A percentile compares a stretch with the other conserved stretches of the same genome.
These are phyloP conservation scores for Venturia oleaginea DNA, from an alignment of 2,329 filamentous ascomycete genomes.

Conservation along the genomic window DNA sequence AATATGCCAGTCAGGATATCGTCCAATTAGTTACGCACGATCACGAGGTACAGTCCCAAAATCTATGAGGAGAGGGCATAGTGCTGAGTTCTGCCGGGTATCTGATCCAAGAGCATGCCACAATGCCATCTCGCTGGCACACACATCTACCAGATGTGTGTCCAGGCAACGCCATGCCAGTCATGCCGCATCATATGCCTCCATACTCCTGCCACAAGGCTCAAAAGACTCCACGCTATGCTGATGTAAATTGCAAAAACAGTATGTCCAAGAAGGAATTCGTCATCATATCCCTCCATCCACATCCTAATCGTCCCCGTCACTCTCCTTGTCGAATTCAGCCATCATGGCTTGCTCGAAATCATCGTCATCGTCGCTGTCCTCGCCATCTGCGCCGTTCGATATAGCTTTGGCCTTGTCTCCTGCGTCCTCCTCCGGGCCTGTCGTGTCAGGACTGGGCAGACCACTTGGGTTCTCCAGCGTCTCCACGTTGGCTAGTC, in stretches of 20 bases:
- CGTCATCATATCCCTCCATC: neutral
- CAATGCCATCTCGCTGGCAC: neutral
- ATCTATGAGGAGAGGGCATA: neutral
- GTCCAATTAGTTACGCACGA: neutral
- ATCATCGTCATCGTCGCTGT: slow-evolving; percentile 41
- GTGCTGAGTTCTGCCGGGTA: neutral
- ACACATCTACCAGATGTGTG: neutral
- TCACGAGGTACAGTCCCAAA: neutral
- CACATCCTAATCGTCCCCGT: neutral
- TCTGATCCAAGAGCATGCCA: slow-evolving; percentile 2
- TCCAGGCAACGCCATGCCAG: neutral
- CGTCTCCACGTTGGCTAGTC: slow-evolving; percentile 34
- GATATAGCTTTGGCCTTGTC: slow-evolving; percentile 21
- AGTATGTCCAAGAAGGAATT: neutral
- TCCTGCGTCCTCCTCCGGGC: slow-evolving; percentile 29
- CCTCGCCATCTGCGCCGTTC: slow-evolving; percentile 20
- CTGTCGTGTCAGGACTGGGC: slow-evolving; percentile 31
- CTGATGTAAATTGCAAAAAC: neutral
- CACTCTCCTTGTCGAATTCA: slow-evolving; percentile 30
- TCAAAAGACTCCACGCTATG: slow-evolving; percentile 2
- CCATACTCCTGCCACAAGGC: neutral
- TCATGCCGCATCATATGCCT: neutral
- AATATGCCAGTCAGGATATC: neutral
- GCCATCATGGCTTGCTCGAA: slow-evolving; percentile 1
- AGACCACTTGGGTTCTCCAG: slow-evolving; percentile 32